Evolutionary conservation across 257 asterid species (phyloP).

Genomic region (Salvia miltiorrhiza): DNA sequence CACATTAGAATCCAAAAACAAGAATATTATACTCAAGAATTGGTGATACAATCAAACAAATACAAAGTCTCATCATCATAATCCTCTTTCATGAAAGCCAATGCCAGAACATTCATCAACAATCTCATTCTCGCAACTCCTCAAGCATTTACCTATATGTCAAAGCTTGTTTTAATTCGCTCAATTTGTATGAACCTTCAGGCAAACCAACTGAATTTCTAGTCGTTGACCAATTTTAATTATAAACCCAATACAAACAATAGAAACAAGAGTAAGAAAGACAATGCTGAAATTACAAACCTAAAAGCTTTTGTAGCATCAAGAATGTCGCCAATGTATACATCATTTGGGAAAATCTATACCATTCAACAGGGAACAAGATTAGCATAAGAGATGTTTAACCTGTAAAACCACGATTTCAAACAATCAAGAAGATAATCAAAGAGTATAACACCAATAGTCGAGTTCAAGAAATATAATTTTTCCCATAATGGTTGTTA

Average conservation of each 20-base stretch:
- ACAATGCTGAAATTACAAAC: slow-evolving; percentile 29
- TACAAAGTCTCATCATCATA: not conserved
- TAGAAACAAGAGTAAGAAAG: slow-evolving; percentile 17
- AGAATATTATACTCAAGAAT: not conserved
- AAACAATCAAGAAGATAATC: not conserved
- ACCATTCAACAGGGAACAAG: slow-evolving; percentile 18
- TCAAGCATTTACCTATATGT: not conserved
- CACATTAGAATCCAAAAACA: not conserved
- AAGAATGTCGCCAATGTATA: slow-evolving; percentile 58
- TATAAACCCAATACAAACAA: slow-evolving; percentile 1
- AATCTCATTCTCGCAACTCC: not conserved
- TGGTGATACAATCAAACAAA: not conserved
- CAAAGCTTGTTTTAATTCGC: not conserved
- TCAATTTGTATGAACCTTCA: slow-evolving; percentile 5
- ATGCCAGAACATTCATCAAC: not conserved
- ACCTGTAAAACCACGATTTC: not conserved
- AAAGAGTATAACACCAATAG: not conserved
- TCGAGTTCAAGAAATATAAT: not conserved
- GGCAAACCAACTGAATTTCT: slow-evolving; percentile 4
- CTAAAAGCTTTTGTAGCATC: slow-evolving; percentile 66
- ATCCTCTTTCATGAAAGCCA: not conserved
- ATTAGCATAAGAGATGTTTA: not conserved
- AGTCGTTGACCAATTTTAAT: not conserved
- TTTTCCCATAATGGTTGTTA: not conserved
- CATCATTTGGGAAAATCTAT: slow-evolving; percentile 89